phyloP scores from a whole-genome alignment of 768 basidiomycete genomes.

The Lyophyllum semitale region DNA sequence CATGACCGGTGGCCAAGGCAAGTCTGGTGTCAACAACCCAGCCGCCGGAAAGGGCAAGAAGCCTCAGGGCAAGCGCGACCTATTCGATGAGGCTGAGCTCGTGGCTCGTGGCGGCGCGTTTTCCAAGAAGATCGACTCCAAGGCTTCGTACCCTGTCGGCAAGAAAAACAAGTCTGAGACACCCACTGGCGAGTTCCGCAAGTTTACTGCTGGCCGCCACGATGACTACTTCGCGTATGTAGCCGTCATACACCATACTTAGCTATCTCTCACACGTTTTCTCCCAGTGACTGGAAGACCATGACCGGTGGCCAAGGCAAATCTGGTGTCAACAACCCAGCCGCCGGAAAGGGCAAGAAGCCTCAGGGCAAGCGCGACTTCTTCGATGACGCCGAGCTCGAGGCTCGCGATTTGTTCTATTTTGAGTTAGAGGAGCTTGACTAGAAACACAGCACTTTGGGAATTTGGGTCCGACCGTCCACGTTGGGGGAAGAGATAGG shows the following conservation, averaged over 20 bases:
- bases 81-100: not conserved
- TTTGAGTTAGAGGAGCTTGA: not conserved
- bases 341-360: constrained; percentile 3
- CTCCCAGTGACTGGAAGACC: constrained; percentile 3
- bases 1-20: constrained; percentile 5
- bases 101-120: not conserved
- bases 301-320: constrained; percentile 1
- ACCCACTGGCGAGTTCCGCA: not conserved
- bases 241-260: not conserved
- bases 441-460: too few species aligned
- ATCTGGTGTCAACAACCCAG: constrained; percentile 1
- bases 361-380: not conserved
- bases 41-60: constrained; percentile 7
- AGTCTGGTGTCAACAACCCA: constrained; percentile 7
- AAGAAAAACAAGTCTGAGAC: constrained; percentile 2
- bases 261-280: not conserved
- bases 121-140: not conserved
- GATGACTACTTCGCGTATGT: constrained; percentile 6
- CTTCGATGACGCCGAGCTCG: not conserved
- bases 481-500: too few species aligned
- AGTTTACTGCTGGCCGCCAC: not conserved
- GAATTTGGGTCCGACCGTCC: too few species aligned
- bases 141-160: not conserved
- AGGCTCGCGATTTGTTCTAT: not conserved
- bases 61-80: not conserved